Conservation (phyloP, 164 flowering plant species). For the Akebia trifoliata region DNA sequence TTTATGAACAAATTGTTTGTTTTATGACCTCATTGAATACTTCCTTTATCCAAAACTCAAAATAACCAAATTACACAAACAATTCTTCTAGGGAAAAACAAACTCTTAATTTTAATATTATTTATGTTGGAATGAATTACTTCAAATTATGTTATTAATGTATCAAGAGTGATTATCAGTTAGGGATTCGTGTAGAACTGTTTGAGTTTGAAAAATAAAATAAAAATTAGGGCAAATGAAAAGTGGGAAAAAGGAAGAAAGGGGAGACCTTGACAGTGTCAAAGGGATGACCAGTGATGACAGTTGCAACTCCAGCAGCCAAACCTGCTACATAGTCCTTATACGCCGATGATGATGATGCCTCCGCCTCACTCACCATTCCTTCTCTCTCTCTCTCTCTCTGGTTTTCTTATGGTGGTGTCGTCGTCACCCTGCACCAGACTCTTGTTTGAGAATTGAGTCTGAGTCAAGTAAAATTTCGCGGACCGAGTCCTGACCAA, state of each 20-base stretch:
- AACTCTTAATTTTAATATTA: too few relatives aligned
- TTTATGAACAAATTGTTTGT: neutral
- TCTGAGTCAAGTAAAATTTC: too few relatives aligned
- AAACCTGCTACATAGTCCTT: constrained; percentile 85
- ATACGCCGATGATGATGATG: constrained; percentile 30
- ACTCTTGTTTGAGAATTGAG: too few relatives aligned
- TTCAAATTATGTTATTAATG: too few relatives aligned
- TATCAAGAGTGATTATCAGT: neutral
- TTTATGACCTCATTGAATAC: neutral
- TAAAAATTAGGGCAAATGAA: neutral
- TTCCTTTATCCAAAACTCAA: neutral
- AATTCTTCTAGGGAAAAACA: too few relatives aligned
- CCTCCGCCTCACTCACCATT: neutral
- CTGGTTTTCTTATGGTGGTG: neutral
- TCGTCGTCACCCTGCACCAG: neutral
- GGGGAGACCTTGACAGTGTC: constrained; percentile 82
- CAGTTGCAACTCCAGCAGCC: constrained; percentile 83
- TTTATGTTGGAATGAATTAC: too few relatives aligned
- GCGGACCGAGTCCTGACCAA: too few relatives aligned
- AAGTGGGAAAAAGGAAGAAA: neutral
- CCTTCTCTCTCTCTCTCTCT: neutral
- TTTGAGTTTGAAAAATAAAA: neutral
- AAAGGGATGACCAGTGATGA: constrained; percentile 79
- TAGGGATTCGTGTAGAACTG: neutral
- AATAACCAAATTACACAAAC: too few relatives aligned